phyloP scores from a whole-genome alignment of 768 basidiomycete species.

The Pleurotus tuber-regium region DNA sequence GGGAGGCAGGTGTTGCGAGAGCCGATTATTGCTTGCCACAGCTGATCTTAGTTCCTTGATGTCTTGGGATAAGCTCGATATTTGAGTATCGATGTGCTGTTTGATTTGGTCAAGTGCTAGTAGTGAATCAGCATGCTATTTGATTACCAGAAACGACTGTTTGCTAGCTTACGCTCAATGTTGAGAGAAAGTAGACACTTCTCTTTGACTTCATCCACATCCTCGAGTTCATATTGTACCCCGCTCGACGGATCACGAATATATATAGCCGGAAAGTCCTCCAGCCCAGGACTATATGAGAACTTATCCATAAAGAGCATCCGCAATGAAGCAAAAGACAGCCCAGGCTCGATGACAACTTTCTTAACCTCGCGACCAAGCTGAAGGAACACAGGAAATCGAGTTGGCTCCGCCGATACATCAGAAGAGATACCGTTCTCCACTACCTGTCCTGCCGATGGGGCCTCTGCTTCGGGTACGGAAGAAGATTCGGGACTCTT shows the following conservation, averaged over 20 bases:
- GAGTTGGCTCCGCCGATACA: conserved; percentile 15
- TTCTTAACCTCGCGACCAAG: conserved; percentile 91
- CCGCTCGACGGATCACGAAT: conserved; percentile 90
- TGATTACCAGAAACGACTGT: not conserved
- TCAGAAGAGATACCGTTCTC: conserved; percentile 9
- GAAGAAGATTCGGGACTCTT: conserved; percentile 36
- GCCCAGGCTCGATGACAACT: conserved; percentile 62
- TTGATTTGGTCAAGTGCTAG: conserved; percentile 97
- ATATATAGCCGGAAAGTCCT: conserved; percentile 94
- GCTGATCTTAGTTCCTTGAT: conserved; percentile 82
- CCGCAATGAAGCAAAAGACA: conserved; percentile 73
- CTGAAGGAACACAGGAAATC: conserved; percentile 79
- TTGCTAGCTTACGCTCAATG: conserved; percentile 78
- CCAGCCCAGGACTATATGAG: conserved; percentile 88
- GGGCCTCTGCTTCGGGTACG: conserved; percentile 7
- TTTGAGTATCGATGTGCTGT: conserved; percentile 94
- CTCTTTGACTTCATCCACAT: conserved; percentile 88
- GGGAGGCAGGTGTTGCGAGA: conserved; percentile 44
- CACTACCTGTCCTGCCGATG: not conserved
- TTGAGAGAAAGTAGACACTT: conserved; percentile 88
- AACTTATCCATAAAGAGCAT: conserved; percentile 95
- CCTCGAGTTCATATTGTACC: conserved; percentile 94
- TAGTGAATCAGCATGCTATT: conserved; percentile 11
- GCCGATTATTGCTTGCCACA: conserved; percentile 54
- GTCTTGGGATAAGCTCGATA: conserved; percentile 80